Conservation (phyloP, 768 basidiomycete species). For the Mycena haematopus region DNA sequence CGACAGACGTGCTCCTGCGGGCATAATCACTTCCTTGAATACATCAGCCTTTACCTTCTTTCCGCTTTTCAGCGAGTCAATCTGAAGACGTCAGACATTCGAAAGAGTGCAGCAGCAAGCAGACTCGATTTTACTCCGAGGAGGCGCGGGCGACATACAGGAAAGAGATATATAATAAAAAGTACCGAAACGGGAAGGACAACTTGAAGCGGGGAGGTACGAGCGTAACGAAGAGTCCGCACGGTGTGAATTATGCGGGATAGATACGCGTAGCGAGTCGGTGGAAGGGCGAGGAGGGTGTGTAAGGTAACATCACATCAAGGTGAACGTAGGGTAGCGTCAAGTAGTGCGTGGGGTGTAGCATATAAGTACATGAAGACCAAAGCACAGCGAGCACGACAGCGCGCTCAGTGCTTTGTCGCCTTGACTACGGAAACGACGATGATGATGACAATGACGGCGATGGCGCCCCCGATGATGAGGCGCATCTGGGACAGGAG, state of each 20-base stretch:
- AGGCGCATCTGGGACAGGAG: slow-evolving; percentile 80
- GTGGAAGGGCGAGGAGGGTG: no score
- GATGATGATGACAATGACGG: slow-evolving; percentile 93
- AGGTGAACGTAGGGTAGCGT: not conserved
- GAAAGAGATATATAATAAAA: slow-evolving; percentile 10
- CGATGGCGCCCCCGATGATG: slow-evolving; percentile 90
- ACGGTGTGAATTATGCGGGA: slow-evolving; percentile 13
- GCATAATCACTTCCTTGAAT: no score
- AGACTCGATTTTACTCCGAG: not conserved
- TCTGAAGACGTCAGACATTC: no score
- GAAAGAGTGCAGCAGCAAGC: not conserved
- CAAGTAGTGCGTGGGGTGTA: not conserved
- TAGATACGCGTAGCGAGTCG: slow-evolving; percentile 9
- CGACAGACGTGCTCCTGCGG: no score
- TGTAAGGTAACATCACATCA: not conserved
- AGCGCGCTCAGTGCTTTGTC: slow-evolving; percentile 41
- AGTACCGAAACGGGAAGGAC: not conserved
- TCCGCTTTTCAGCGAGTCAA: no score
- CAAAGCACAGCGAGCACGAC: not conserved
- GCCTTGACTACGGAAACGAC: slow-evolving; percentile 94
- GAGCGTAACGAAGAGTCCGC: not conserved
- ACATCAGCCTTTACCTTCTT: no score
- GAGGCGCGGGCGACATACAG: not conserved
- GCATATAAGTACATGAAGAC: not conserved
- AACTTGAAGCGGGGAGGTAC: not conserved